phyloP scores from a whole-genome alignment of 768 basidiomycete genomes.

The Pleurotus cornucopiae region DNA sequence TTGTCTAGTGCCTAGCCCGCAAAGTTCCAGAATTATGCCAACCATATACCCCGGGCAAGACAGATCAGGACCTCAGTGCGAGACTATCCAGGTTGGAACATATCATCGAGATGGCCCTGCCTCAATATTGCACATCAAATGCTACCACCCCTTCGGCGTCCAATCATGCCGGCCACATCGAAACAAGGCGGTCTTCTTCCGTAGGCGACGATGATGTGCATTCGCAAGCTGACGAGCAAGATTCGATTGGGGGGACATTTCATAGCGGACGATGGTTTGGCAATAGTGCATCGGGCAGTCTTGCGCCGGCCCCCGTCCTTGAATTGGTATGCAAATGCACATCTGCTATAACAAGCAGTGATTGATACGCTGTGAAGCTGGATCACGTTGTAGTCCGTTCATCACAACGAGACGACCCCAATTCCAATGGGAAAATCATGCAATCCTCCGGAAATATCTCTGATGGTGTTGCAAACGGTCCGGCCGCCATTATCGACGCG shows the following conservation, averaged over 20 bases:
- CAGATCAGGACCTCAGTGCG: constrained; percentile 75
- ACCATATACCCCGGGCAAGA: constrained; percentile 84
- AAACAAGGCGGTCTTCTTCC: constrained; percentile 39
- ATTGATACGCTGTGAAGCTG: constrained; percentile 30
- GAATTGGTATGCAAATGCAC: constrained; percentile 54
- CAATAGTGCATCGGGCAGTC: constrained; percentile 76
- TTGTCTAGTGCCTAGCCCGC: constrained; percentile 67
- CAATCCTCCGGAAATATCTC: background rate
- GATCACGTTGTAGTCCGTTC: constrained; percentile 39
- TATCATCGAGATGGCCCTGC: constrained; percentile 75
- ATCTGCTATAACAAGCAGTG: background rate
- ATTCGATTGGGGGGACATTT: constrained; percentile 70
- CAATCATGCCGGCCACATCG: constrained; percentile 19
- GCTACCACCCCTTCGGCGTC: constrained; percentile 23
- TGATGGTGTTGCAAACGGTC: background rate
- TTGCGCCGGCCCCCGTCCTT: constrained; percentile 74
- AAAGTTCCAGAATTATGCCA: constrained; percentile 88
- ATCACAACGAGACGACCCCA: constrained; percentile 18
- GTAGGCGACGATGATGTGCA: constrained; percentile 59
- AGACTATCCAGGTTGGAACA: constrained; percentile 76
- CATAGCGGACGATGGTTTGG: constrained; percentile 88
- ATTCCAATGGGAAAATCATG: background rate
- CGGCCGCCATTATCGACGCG: constrained; percentile 13
- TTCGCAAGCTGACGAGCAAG: constrained; percentile 75
- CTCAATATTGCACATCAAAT: constrained; percentile 58